Percentiles rank a stretch among this genome's conserved stretches.
phyloP scores from a whole-genome alignment of 169 alveolate genomes.

The Eimeria acervulina region DNA sequence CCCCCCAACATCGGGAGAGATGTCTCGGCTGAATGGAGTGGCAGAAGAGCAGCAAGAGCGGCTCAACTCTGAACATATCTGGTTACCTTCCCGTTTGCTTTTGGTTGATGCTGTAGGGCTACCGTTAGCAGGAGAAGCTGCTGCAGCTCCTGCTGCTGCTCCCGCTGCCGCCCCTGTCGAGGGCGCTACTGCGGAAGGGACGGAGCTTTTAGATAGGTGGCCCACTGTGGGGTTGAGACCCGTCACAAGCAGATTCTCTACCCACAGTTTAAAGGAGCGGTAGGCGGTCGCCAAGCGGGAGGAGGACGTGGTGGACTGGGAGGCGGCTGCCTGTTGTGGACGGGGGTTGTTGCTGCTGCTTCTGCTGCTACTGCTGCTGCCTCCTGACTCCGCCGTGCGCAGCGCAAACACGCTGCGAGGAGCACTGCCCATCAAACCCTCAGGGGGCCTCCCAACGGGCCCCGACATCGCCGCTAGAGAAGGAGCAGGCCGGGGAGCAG shows the following conservation, averaged over 20 bases:
- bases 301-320: conserved; percentile 48
- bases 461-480: neutral
- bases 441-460: neutral
- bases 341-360: neutral
- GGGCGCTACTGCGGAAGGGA: neutral
- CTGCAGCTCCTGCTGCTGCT: neutral
- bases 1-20: conserved; percentile 7
- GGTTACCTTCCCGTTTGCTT: conserved; percentile 16
- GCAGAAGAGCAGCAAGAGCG: conserved; percentile 58
- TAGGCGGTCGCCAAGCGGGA: conserved; percentile 43
- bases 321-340: neutral
- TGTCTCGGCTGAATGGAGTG: conserved; percentile 3
- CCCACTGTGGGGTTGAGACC: conserved; percentile 47
- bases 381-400: neutral
- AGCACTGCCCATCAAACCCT: neutral
- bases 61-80: conserved; percentile 18
- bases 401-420: neutral
- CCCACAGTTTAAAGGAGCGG: conserved; percentile 59
- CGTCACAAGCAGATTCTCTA: conserved; percentile 11
- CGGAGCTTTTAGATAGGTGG: conserved; percentile 27
- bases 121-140: neutral
- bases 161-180: neutral
- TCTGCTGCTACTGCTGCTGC: conserved; percentile 6
- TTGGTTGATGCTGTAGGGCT: neutral
- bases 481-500: neutral